These are phyloP conservation scores for Carex cristatella DNA, from an alignment of 176 grass and related monocot genomes.

Conservation along the genomic window DNA sequence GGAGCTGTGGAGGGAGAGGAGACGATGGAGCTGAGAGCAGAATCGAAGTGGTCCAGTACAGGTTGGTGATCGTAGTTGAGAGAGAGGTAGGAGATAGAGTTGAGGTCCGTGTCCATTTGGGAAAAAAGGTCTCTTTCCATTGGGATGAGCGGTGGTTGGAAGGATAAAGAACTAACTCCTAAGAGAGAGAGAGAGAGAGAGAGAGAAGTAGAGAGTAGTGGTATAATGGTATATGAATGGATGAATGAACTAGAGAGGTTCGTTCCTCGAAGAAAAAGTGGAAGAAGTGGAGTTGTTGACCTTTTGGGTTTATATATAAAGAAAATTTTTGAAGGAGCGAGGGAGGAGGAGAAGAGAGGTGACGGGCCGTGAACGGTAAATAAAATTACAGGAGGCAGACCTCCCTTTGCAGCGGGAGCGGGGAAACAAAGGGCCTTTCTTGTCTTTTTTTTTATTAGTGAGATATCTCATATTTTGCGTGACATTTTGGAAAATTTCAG, in stretches of 20 bases:
- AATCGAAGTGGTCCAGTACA: conserved; percentile 25
- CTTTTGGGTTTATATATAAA: conserved; percentile 10
- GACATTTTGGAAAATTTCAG: no score
- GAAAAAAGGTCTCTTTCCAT: conserved; percentile 22
- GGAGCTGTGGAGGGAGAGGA: conserved; percentile 28
- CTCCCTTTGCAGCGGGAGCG: conserved; percentile 12
- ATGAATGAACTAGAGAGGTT: not conserved
- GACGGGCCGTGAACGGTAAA: conserved; percentile 29
- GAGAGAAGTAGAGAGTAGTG: not conserved
- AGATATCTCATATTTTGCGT: no score
- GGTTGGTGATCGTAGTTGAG: conserved; percentile 13
- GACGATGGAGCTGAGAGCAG: conserved; percentile 50
- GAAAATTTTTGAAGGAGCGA: not conserved
- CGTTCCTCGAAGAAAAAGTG: not conserved
- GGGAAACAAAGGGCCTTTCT: not conserved
- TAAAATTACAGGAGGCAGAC: not conserved
- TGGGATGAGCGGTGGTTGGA: not conserved
- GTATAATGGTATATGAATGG: not conserved
- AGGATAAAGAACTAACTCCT: not conserved
- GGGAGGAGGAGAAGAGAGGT: not conserved
- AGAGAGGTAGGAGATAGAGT: conserved; percentile 16
- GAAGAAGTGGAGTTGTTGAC: conserved; percentile 24
- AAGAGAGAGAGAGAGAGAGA: not conserved
- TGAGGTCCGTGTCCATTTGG: conserved; percentile 21
- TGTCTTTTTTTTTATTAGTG: no score